A percentile compares a stretch with the other conserved stretches of the same genome.
These are phyloP conservation scores for Umbelopsis ramanniana DNA, from an alignment of 192 early-diverging fungal genomes.

Conservation along the genomic window DNA sequence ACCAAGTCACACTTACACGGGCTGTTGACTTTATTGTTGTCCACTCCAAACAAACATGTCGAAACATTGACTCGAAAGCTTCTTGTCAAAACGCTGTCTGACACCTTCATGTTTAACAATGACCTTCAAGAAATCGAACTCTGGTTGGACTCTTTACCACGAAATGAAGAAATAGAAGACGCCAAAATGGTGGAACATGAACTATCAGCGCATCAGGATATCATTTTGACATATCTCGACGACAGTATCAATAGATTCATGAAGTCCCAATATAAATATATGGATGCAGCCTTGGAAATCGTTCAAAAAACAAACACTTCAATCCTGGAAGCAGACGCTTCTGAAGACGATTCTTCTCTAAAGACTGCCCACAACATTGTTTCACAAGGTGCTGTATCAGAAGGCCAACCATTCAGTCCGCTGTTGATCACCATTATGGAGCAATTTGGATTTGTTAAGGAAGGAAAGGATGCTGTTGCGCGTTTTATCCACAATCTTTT, in stretches of 20 bases:
- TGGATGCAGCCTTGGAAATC: slow-evolving; percentile 57
- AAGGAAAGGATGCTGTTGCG: slow-evolving; percentile 28
- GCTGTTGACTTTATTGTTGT: slow-evolving; percentile 58
- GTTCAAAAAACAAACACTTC: slow-evolving; percentile 36
- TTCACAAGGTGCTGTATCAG: background rate
- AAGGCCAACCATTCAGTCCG: slow-evolving; percentile 55
- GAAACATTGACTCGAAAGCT: slow-evolving; percentile 43
- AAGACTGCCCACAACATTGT: background rate
- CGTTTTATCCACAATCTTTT: slow-evolving; percentile 45
- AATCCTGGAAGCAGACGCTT: background rate
- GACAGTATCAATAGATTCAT: slow-evolving; percentile 63
- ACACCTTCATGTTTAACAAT: slow-evolving; percentile 62
- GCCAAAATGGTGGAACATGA: slow-evolving; percentile 32
- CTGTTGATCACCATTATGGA: slow-evolving; percentile 50
- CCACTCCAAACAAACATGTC: slow-evolving; percentile 52
- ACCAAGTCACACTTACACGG: slow-evolving; percentile 56
- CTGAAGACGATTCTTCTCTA: background rate
- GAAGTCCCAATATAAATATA: slow-evolving; percentile 62
- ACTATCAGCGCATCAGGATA: slow-evolving; percentile 35
- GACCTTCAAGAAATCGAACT: slow-evolving; percentile 57
- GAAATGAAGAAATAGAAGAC: slow-evolving; percentile 10
- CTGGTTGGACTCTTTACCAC: slow-evolving; percentile 63
- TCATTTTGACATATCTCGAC: slow-evolving; percentile 67
- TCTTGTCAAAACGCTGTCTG: slow-evolving; percentile 52
- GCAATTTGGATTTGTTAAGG: slow-evolving; percentile 44